Evolutionary conservation across 345 rosid species (phyloP).

Genomic region (Eucalyptus pauciflora): DNA sequence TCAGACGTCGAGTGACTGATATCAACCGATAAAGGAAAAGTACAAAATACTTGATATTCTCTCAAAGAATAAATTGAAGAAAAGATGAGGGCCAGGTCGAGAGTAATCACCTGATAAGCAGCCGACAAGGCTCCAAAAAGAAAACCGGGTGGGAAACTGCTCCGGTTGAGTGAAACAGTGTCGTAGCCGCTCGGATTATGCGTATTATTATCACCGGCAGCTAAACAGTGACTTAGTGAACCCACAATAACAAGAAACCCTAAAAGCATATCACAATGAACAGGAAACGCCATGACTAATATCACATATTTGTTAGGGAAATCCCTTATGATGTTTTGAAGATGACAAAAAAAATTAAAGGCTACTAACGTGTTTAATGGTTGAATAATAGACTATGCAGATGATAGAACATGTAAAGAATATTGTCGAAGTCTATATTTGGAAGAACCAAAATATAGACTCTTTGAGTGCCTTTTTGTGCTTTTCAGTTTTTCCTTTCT

Average conservation of each 20-base stretch:
- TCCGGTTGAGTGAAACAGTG: neutral
- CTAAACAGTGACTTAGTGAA: neutral
- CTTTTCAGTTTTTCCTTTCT: too few relatives aligned
- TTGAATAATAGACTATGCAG: too few relatives aligned
- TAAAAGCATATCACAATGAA: neutral
- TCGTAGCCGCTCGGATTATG: neutral
- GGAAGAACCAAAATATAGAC: too few relatives aligned
- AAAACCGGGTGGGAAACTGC: conserved; percentile 8
- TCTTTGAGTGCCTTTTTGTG: too few relatives aligned
- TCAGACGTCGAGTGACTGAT: too few relatives aligned
- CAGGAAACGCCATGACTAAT: neutral
- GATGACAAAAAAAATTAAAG: too few relatives aligned
- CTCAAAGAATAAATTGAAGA: too few relatives aligned
- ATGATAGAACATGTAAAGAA: too few relatives aligned
- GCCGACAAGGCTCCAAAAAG: conserved; percentile 15
- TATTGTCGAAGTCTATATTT: too few relatives aligned
- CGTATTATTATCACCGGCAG: neutral
- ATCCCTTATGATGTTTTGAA: too few relatives aligned
- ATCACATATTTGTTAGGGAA: neutral
- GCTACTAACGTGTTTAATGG: neutral
- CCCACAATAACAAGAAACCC: neutral
- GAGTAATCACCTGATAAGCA: conserved; percentile 11
- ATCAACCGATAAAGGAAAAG: too few relatives aligned
- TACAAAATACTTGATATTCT: too few relatives aligned
- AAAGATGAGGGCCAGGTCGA: neutral